Evolutionary conservation across 1,284 basidiomycete genomes (phyloP), one percentile per base, ranked within the genome.

Genomic region (Gomphus bonarii): DNA sequence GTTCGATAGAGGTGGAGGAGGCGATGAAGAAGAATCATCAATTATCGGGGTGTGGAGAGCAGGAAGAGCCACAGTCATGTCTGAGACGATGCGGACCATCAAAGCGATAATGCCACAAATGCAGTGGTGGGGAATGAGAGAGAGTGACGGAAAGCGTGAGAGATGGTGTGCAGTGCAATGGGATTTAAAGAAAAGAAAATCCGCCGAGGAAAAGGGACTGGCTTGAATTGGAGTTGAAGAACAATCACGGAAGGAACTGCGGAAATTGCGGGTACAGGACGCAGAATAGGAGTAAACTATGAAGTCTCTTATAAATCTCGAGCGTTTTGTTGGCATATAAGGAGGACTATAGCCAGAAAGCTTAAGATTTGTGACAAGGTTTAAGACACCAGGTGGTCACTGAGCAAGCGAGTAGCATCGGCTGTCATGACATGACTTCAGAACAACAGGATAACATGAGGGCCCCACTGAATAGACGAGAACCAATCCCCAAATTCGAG

Each of bases 171-270:
- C 6, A 31, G 46, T 14, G 30, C 6, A n/a, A 14, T 44, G 14
- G 46, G 5, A 14, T 40, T 54, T 54, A 54, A 25, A 25, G 25
- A 25, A 4, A 54, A 44, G 52, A 42, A 18, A 43, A 25, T 54
- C 38, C 40, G 31, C 38, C 36, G 20, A 28, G 40, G 51, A 28
- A 31, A 22, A 40, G 51, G 38, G 52, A n/a, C 52, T 40, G 10
- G 40, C 52, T 40, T 42, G 14, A 54, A 54, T 43, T 28, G 22
- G 50, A 35, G 52, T 22, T 44, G 40, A 44, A n/a, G 25, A 54
- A 54, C 22, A 38, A 18, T 40, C 7, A 18, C 33, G 18, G 36
- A 38, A 38, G 33, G 20, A 22, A 50, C 33, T 20, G n/a, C 16
- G 49, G 3, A 53, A 14, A 1, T 42, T 3, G 40, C 18, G 36